Evolutionary conservation across 2,329 filamentous ascomycete species (phyloP), one percentile per base, ranked within the genome.

Genomic region (Neocatenulostroma microsporum): DNA sequence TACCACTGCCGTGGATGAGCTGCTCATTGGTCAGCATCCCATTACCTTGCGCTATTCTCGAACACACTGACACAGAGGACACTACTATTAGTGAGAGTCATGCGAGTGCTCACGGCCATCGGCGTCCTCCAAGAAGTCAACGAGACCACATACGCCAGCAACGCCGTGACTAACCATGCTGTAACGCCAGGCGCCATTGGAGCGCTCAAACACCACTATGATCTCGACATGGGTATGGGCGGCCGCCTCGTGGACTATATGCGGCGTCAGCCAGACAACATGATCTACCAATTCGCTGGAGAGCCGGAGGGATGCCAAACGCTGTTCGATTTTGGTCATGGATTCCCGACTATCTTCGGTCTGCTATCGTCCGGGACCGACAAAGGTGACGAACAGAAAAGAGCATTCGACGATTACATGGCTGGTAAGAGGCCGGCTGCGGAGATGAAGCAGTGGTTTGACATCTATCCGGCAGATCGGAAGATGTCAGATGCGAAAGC

Each of bases 381-480:
- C 24, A 30, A 37, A 17, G 32, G 42, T 24, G 23, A 13, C 7
- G 44, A 42, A 33, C 42, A 39, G 33, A 43, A 41, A 23, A 28
- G 38, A 14, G 33, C 39, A 15, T 41, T 47, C 19, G 37, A 45
- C 24, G 23, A 38, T 10, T 45, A 42, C 39, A 45, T 45, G 45
- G 23, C 39, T 7, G 31, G 28, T 8, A 21, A 32, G 13, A 19
- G 37, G 23, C 31, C 18, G 5, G 25, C 19, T n/a, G 34, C 31
- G 15, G 14, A 17, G 4, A 21, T 34, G 11, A 32, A 34, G 11
- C 36, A 37, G 25, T 45, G 44, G 44, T 39, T 42, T 20, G 31
- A 47, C 11, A 28, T 30, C 4, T 47, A 45, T 27, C 44, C 44
- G 9, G 29, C 34, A 7, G 28, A 14, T 11, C 14, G 17, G 8